Evolutionary conservation across 495 filamentous ascomycete species (phyloP), one percentile per base, ranked within the genome.

Genomic region (Penicillium chermesinum): DNA sequence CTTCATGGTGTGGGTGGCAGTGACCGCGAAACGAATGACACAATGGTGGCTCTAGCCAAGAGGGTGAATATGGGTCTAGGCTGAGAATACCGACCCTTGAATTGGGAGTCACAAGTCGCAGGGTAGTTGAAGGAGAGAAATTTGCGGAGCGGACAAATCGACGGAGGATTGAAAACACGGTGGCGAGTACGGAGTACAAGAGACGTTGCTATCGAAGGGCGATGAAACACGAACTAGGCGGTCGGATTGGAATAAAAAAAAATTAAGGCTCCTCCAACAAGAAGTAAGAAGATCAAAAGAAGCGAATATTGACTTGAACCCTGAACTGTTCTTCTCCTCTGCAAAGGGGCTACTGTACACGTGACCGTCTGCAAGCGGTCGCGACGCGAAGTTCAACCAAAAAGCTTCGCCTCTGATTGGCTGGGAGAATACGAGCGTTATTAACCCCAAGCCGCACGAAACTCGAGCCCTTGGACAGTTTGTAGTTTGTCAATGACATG

Each of bases 1-100:
- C 53, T 65, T 72, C 66, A 70, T 70, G 7, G 30, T 65, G 49
- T 22, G 13, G 16, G 45, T 48, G 50, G 50, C 18, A 0, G 20
- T 14, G 33, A 38, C 41, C 46, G 54, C 45, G 21, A 25, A 58
- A 60, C 12, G 46, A 57, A 38, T 39, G 57, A 10, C 10, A 46
- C 5, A 38, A 34, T 7, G 18, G 12, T 12, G 0, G 3, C 30
- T 22, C 13, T 12, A 2, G n/a, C 12, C 32, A 30, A 25, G 34
- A 30, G 25, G 10, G 25, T 4, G 5, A 10, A 10, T 4, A 30
- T 5, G 4, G 4, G 10, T 30, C 4, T 30, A 5, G 10, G 4
- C 10, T 30, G 25, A 30, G 25, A 30, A 30, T 30, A 5, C 25
- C 5, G 25, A 30, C 4, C 5, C 4, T 4, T 10, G 5, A 30